These are phyloP conservation scores for Pichia kluyveri DNA, from an alignment of 805 yeast species.

Conservation along the genomic window DNA sequence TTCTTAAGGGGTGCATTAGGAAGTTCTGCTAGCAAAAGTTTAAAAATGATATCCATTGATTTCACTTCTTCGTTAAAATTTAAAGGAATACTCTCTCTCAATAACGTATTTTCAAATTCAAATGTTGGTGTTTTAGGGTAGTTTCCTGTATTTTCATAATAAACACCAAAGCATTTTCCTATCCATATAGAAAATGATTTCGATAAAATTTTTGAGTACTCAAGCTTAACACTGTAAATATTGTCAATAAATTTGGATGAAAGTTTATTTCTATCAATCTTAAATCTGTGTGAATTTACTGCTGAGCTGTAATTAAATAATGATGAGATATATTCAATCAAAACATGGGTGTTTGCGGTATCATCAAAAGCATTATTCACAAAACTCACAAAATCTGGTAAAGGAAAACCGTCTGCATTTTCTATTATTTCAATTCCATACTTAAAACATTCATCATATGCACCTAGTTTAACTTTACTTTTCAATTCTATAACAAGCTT, in stretches of 20 bases:
- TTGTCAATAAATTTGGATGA: slow-evolving; percentile 10
- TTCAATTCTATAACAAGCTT: not conserved
- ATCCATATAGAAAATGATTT: slow-evolving; percentile 22
- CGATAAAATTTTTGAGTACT: slow-evolving; percentile 7
- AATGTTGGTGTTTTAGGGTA: slow-evolving; percentile 8
- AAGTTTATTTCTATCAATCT: not conserved
- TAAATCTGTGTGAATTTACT: not conserved
- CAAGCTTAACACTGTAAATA: slow-evolving; percentile 13
- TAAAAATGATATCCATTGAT: slow-evolving; percentile 23
- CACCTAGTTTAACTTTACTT: not conserved
- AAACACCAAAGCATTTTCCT: slow-evolving; percentile 23
- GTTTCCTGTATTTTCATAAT: slow-evolving; percentile 21
- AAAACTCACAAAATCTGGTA: not conserved
- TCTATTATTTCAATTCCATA: not conserved
- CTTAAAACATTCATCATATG: not conserved
- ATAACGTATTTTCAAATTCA: slow-evolving; percentile 14
- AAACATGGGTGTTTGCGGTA: not conserved
- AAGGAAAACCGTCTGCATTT: not conserved
- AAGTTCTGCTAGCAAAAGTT: slow-evolving; percentile 16
- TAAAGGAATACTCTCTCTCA: slow-evolving; percentile 6
- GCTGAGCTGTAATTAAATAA: slow-evolving; percentile 1
- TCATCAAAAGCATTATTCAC: not conserved
- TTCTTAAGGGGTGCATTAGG: slow-evolving; percentile 15
- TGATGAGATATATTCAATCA: not conserved
- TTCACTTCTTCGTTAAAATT: slow-evolving; percentile 15